Evolutionary conservation across 768 basidiomycete species (phyloP).

Genomic region (Serendipita vermifera): DNA sequence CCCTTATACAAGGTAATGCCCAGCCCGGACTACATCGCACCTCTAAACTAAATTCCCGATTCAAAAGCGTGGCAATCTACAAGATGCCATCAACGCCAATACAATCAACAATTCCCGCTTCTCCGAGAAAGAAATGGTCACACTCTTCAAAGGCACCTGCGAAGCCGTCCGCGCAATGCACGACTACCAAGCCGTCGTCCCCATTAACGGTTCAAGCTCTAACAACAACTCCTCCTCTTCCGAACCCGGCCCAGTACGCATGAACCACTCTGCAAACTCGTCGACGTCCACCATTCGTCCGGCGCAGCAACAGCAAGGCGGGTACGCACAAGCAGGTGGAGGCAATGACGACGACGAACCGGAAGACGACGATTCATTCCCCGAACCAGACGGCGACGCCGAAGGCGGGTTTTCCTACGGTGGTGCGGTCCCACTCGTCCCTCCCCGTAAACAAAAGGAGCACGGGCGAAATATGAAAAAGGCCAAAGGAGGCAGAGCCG

Average conservation of each 20-base stretch:
- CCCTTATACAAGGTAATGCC: conserved; percentile 80
- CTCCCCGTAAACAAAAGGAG: background rate
- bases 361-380: conserved; percentile 59
- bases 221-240: conserved; percentile 16
- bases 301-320: conserved; percentile 15
- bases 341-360: conserved; percentile 34
- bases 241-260: conserved; percentile 17
- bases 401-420: conserved; percentile 67
- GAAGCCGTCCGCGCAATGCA: conserved; percentile 93
- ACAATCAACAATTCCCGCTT: conserved; percentile 71
- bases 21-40: too few species aligned
- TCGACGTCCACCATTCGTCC: conserved; percentile 17
- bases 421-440: conserved; percentile 19
- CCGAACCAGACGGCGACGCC: conserved; percentile 60
- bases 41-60: conserved; percentile 7
- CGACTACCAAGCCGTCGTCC: conserved; percentile 48
- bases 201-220: conserved; percentile 19
- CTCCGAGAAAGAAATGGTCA: conserved; percentile 77
- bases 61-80: conserved; percentile 73
- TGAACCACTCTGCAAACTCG: background rate
- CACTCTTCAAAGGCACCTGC: conserved; percentile 88
- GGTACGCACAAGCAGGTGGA: background rate
- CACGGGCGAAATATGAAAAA: too few species aligned
- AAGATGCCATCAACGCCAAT: conserved; percentile 84
- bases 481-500: conserved; percentile 37